A percentile compares a stretch with the other conserved stretches of the same genome.
These are phyloP conservation scores for Solanum hybrid DNA, from an alignment of 305 asterid species.

Conservation along the genomic window DNA sequence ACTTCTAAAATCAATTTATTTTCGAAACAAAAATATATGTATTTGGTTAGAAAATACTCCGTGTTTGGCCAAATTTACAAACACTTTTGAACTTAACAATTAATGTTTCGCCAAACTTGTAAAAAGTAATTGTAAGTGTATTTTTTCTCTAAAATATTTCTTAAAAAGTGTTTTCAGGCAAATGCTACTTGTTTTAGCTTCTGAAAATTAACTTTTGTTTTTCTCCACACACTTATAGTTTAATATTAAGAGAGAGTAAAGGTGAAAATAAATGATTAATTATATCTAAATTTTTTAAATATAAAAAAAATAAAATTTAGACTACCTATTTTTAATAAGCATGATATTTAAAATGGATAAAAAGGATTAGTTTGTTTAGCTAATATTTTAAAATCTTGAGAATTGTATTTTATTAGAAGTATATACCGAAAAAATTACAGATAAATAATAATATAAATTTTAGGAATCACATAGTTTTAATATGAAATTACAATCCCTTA, in stretches of 20 bases:
- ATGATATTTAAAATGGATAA: neutral
- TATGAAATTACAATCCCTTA: too few relatives aligned
- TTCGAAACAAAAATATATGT: neutral
- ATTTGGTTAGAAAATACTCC: neutral
- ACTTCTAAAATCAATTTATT: neutral
- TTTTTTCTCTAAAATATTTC: neutral
- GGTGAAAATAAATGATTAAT: neutral
- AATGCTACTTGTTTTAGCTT: neutral
- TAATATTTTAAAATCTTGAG: neutral
- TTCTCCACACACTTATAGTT: neutral
- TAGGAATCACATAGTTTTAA: too few relatives aligned
- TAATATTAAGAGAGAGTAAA: neutral
- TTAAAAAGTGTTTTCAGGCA: neutral
- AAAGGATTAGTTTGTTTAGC: neutral
- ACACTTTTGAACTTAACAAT: neutral
- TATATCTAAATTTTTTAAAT: fast-evolving
- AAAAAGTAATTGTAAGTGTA: neutral
- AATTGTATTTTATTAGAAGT: neutral
- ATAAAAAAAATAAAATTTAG: neutral
- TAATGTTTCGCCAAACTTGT: neutral
- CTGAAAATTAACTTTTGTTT: neutral
- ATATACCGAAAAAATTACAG: neutral
- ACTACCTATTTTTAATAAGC: neutral
- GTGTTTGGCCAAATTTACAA: neutral
- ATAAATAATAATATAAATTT: neutral